Conservation (phyloP, 2,329 filamentous ascomycete species). For the Pyrenochaeta sp. region DNA sequence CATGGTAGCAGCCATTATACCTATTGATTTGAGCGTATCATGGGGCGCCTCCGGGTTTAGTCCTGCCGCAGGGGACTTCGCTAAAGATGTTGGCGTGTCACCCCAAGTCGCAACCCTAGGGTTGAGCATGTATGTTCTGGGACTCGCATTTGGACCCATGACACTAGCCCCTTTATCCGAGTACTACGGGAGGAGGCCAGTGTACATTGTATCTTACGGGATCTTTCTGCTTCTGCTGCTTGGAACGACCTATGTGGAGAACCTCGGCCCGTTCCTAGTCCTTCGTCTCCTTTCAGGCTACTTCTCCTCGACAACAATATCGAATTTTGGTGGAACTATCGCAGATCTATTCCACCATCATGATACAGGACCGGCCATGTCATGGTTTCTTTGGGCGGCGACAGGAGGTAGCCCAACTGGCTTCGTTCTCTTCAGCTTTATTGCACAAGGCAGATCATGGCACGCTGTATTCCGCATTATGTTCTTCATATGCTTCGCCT, state of each 20-base stretch:
- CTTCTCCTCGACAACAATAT: constrained; percentile 53
- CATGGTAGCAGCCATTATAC: constrained; percentile 46
- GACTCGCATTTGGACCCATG: constrained; percentile 54
- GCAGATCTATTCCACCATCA: constrained; percentile 56
- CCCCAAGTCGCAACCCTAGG: constrained; percentile 55
- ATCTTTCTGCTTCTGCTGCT: constrained; percentile 55
- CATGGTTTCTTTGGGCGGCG: constrained; percentile 57
- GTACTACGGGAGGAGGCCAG: constrained; percentile 55
- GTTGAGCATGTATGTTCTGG: constrained; percentile 58
- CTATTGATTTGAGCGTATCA: constrained; percentile 47
- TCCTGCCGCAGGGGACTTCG: constrained; percentile 54
- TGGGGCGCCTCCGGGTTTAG: constrained; percentile 61
- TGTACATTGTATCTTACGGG: constrained; percentile 55
- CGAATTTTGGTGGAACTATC: constrained; percentile 55
- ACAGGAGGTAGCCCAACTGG: constrained; percentile 57
- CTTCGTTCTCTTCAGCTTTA: constrained; percentile 57
- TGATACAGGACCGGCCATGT: constrained; percentile 54
- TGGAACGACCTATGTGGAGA: constrained; percentile 54
- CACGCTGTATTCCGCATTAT: constrained; percentile 57
- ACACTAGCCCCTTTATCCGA: constrained; percentile 45
- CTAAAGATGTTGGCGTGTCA: constrained; percentile 52
- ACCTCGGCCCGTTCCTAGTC: constrained; percentile 53
- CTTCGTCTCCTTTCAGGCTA: constrained; percentile 57
- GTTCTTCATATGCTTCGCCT: constrained; percentile 54
- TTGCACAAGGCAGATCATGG: constrained; percentile 56